Percentiles rank a stretch among this genome's conserved stretches.
Evolutionary conservation across 176 grass and related monocot genomes (phyloP).

Genomic region (Triticum urartu): DNA sequence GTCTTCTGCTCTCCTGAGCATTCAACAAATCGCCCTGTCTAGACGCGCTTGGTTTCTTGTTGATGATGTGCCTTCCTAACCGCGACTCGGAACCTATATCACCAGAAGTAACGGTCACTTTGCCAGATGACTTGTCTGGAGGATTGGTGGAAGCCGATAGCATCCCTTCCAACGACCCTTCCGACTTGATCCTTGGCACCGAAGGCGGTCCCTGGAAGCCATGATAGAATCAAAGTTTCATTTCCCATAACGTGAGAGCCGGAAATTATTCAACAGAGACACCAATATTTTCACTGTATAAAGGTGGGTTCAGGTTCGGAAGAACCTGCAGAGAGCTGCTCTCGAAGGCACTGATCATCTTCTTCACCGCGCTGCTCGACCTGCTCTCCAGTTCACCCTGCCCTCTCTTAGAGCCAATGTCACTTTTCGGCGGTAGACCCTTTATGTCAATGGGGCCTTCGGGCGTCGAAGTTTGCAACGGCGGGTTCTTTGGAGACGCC

Average conservation of each 20-base stretch:
- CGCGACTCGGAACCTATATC: background rate
- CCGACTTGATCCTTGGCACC: constrained; percentile 19
- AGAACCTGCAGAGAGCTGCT: constrained; percentile 28
- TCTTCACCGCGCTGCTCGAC: constrained; percentile 39
- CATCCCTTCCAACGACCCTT: background rate
- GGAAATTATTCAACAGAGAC: background rate
- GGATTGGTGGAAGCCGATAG: background rate
- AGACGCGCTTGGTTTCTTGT: background rate
- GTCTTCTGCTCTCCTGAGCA: background rate
- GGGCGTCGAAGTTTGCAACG: background rate
- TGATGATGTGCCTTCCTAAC: background rate
- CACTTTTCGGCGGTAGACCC: background rate
- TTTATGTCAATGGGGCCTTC: background rate
- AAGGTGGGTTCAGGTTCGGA: too few species aligned
- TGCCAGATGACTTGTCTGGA: background rate
- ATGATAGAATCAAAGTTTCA: background rate
- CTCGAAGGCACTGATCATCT: constrained; percentile 37
- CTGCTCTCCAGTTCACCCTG: background rate
- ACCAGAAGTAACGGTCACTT: too few species aligned
- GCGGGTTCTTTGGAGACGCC: too few species aligned
- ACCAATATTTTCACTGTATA: too few species aligned
- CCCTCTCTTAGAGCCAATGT: constrained; percentile 22
- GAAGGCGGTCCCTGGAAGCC: background rate
- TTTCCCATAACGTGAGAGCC: background rate
- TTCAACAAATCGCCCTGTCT: background rate